Conservation (phyloP, 2,329 filamentous ascomycete species). For the Phaeosphaeriaceae sp. region DNA sequence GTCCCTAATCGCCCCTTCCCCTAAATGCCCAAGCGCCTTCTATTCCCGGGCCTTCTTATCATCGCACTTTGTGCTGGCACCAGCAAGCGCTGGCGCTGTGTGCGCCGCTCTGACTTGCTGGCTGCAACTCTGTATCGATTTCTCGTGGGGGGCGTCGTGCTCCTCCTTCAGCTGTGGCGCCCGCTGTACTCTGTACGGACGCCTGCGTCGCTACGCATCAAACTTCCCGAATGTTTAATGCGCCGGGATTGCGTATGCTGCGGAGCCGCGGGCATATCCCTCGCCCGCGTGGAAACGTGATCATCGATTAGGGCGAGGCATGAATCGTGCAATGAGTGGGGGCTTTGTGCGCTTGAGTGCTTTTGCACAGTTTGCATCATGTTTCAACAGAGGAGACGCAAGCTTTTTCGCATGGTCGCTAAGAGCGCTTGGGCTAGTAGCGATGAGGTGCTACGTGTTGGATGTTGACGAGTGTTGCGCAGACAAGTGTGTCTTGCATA, state of each 20-base stretch:
- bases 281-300: background rate
- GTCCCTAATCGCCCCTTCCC: conserved; percentile 18
- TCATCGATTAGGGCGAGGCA: background rate
- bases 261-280: background rate
- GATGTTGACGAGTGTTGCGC: background rate
- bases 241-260: background rate
- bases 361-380: background rate
- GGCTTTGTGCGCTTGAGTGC: background rate
- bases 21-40: conserved; percentile 6
- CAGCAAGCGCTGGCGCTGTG: background rate
- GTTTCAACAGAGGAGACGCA: background rate
- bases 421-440: background rate
- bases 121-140: background rate
- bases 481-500: background rate
- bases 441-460: background rate
- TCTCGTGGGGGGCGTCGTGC: background rate
- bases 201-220: background rate
- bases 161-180: background rate
- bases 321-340: background rate
- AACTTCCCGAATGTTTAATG: background rate
- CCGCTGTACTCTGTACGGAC: background rate
- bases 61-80: conserved; percentile 2
- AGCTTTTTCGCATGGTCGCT: background rate
- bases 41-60: conserved; percentile 3
- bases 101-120: background rate